phyloP scores from a whole-genome alignment of 192 early-diverging fungal species.

The Podila horticola region DNA sequence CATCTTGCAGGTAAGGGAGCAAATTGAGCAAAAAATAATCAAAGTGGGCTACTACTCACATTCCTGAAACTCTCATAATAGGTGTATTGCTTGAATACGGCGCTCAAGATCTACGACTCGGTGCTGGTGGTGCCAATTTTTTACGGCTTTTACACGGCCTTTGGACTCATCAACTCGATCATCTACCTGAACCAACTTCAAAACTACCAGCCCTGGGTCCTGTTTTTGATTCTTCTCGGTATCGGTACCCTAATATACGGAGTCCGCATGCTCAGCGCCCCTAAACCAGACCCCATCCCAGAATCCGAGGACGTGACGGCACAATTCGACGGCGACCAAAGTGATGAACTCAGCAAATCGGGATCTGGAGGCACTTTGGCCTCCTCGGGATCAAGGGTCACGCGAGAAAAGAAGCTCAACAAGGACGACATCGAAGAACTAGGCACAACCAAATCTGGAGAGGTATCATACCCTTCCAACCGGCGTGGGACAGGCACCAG shows the following conservation, averaged over 20 bases:
- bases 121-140: slow-evolving; percentile 70
- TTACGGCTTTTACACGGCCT: slow-evolving; percentile 65
- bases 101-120: slow-evolving; percentile 64
- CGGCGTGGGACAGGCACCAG: not conserved
- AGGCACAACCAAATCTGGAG: not conserved
- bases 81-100: slow-evolving; percentile 70
- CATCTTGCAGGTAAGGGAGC: slow-evolving; percentile 56
- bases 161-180: slow-evolving; percentile 68
- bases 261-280: slow-evolving; percentile 58
- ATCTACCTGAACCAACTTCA: slow-evolving; percentile 66
- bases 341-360: not conserved
- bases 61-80: slow-evolving; percentile 16
- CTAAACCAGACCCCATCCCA: slow-evolving; percentile 36
- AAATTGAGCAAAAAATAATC: not conserved
- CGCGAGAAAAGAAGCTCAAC: not conserved
- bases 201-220: slow-evolving; percentile 59
- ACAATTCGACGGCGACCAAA: not conserved
- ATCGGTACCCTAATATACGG: slow-evolving; percentile 65
- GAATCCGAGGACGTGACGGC: not conserved
- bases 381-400: not conserved
- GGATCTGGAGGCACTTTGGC: not conserved
- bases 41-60: not conserved
- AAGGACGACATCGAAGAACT: not conserved
- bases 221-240: slow-evolving; percentile 59
- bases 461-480: not conserved